Base-by-base conservation (phyloP, 2,329 filamentous ascomycete species). In the Ciborinia camelliae region DNA sequence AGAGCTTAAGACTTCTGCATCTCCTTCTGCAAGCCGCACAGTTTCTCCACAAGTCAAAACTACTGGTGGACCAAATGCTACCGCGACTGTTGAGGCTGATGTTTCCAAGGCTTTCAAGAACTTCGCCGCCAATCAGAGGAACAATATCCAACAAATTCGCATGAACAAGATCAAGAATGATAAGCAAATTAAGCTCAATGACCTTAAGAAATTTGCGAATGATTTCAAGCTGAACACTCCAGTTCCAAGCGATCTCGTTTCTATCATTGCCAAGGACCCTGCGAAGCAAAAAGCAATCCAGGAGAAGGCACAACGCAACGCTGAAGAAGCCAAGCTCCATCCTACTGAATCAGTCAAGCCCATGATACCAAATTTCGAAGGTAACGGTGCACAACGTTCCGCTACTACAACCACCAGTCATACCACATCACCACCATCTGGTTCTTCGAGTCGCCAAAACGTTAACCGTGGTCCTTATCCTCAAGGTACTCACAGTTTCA, bases 221-320 rank as follows among this genome's bases (percentile, higher is more conserved):
- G 95, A 86, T 75, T 99, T 99, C 82, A 98, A 98, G 79, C 84
- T 99, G 23, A 89, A 90, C 58, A 97, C 94, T 3, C 92, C 93
- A 7, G 92, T 99, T 14, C 95, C 95, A 1, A 88, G 86, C 60
- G 95, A 99, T 76, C 79, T 99, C 43, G 92, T 99, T 35, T 89
- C 91, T 1, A 99, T 99, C 70, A 89, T 99, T 67, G 94, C 95
- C 65, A 99, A 98, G 76, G 95, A 99, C 75, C 92, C 92, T n/a
- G 84, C 81, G 53, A 99, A 97, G 79, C 95, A 98, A 77, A 88
- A 92, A 73, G 87, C 93, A 74, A 98, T 99, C 68, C 89, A 97
- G 73, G 90, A 92, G 71, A 96, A 93, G 77, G 92, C 92, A 1
- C 86, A 91, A 67, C 86, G 87, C 73, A 89, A 94, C 70, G 88